Percentiles rank a stretch among this genome's conserved stretches.
Conservation (phyloP, 2,329 filamentous ascomycete species). For the Cercospora janseana region DNA sequence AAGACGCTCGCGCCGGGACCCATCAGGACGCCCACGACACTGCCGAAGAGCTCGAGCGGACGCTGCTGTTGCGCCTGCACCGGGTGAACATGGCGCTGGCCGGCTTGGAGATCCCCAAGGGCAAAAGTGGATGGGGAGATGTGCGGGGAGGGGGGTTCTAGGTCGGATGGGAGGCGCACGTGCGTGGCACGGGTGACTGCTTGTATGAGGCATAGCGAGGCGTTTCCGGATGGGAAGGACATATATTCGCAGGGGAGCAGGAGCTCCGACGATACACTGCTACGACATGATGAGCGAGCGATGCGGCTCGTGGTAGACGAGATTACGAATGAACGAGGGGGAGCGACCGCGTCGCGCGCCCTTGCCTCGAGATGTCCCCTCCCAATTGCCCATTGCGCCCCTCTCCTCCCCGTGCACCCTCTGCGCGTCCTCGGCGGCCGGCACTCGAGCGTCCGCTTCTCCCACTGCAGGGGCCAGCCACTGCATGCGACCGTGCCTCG, state of each 20-base stretch:
- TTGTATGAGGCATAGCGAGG: constrained; percentile 3
- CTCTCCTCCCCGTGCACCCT: too few relatives aligned
- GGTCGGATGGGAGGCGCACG: neutral
- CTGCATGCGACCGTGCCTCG: too few relatives aligned
- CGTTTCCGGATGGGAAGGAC: neutral
- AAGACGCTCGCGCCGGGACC: constrained; percentile 65
- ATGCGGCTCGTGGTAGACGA: neutral
- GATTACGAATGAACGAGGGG: neutral
- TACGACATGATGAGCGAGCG: neutral
- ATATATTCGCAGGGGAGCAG: neutral
- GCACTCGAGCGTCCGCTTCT: too few relatives aligned
- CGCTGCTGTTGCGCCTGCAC: constrained; percentile 72
- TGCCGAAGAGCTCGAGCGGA: constrained; percentile 69
- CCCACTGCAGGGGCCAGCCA: too few relatives aligned
- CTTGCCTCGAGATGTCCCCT: too few relatives aligned
- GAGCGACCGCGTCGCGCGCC: too few relatives aligned
- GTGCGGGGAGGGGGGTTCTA: constrained; percentile 18
- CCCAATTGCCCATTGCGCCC: too few relatives aligned
- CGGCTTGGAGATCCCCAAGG: constrained; percentile 59
- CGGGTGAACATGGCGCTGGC: constrained; percentile 73
- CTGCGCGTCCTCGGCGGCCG: too few relatives aligned
- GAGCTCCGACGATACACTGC: neutral
- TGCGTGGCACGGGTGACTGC: neutral
- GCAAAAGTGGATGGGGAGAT: constrained; percentile 15
- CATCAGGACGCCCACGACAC: constrained; percentile 68